phyloP scores from a whole-genome alignment of 2,329 filamentous ascomycete species.

The Sarocladium brachiariae region DNA sequence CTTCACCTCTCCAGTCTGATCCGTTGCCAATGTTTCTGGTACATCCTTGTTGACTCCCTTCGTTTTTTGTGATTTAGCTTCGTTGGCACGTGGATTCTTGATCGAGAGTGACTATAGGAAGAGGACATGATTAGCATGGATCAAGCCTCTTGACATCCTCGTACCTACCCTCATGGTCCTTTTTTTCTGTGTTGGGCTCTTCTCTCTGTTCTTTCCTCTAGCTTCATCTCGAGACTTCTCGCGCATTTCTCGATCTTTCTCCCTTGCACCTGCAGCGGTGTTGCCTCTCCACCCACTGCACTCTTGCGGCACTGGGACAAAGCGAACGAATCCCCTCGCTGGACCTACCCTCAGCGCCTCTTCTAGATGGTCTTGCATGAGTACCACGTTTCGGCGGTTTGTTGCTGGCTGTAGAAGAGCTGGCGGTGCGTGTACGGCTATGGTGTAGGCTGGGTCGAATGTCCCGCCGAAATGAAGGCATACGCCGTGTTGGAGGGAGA shows the following conservation, averaged over 20 bases:
- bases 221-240: slow-evolving; percentile 16
- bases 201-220: background rate
- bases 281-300: slow-evolving; percentile 60
- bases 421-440: slow-evolving; percentile 66
- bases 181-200: slow-evolving; percentile 1
- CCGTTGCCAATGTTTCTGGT: background rate
- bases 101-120: slow-evolving; percentile 8
- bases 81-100: background rate
- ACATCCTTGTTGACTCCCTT: background rate
- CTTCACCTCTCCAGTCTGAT: background rate
- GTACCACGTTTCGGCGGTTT: slow-evolving; percentile 73
- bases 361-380: slow-evolving; percentile 70
- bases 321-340: slow-evolving; percentile 65
- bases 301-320: slow-evolving; percentile 62
- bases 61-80: background rate
- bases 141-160: background rate
- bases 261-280: background rate
- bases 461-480: slow-evolving; percentile 70
- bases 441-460: slow-evolving; percentile 71
- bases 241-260: slow-evolving; percentile 8
- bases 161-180: slow-evolving; percentile 3
- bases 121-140: background rate
- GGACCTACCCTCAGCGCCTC: slow-evolving; percentile 61
- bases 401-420: slow-evolving; percentile 57
- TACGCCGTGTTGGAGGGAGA: slow-evolving; percentile 68